Evolutionary conservation across 2,329 filamentous ascomycete species (phyloP), one percentile per base, ranked within the genome.

Genomic region (Colletotrichum camelliae): DNA sequence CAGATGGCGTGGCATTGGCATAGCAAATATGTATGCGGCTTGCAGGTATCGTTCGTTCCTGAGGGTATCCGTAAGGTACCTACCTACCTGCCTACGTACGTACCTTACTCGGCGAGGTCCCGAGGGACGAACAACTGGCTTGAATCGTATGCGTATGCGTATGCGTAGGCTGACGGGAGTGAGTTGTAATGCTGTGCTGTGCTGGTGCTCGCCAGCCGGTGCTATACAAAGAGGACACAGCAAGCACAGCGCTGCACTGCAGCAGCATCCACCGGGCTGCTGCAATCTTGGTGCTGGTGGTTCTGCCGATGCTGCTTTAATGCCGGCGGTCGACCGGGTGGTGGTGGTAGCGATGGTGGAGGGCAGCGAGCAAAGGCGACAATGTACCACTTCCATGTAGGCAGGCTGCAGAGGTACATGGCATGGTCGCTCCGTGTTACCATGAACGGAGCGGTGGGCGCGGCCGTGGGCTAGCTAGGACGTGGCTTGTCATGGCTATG

Each of bases 321-420:
- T 62, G 73, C 70, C 64, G 62, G 55, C 69, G 73, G 57, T 75
- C 73, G 69, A 27, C 18, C 39, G 39, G 18, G 69, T 65, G 67
- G 69, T 65, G 67, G 55, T 61, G 35, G 67, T 48, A 27, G 48
- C 43, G 33, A 52, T 58, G 52, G 66, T 60, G 66, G 66, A 55
- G 39, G 39, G 43, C 16, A 16, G 29, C 57, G 9, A n/a, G 24
- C 57, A 60, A 61, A 43, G 15, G 35, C 13, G 21, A 29, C 21
- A 29, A 27, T 43, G 35, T 48, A 64, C n/a, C 21, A 21, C 60
- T 35, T 5, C 16, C 18, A 39, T 24, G 60, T 64, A 21, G 39
- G 31, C 12, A 31, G 29, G 60, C 12, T 27, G 15, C 60, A 48
- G 43, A 48, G 43, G 43, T 48, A 48, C 43, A 48, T 35, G 29